Evolutionary conservation across 2,329 filamentous ascomycete genomes (phyloP), one percentile per base, ranked within the genome.

Genomic region (Emergomyces orientalis): DNA sequence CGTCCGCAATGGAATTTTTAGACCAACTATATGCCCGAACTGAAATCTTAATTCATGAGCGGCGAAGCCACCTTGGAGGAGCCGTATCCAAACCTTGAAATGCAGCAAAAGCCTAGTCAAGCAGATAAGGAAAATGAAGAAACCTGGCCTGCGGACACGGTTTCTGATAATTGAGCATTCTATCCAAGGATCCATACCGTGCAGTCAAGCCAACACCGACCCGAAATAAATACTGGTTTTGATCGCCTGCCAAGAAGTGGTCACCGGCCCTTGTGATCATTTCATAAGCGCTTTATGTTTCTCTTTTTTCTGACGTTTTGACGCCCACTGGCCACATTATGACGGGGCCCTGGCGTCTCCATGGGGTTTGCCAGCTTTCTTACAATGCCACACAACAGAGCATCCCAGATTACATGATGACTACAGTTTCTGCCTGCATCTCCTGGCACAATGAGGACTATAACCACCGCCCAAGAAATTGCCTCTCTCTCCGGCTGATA

Each of bases 11-110:
- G 90, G 85, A 89, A 68, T 90, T 88, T 73, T 81, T 94, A 71
- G 89, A 93, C 78, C 82, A 82, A 74, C 81, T 95, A 76, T 95
- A 95, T 82, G 83, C 89, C 79, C 84, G 87, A 69, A 94, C 90
- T 60, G 90, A 94, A 78, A 84, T 84, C 74, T 82, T 88, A 75
- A 92, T 94, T 69, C 85, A 89, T 71, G 86, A 90, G 67, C 82
- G 88, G 65, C 73, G 73, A 63, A 70, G 64, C 59, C 74, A 74
- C 62, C 73, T 72, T 55, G 72, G 75, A 63, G 72, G 75, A 63
- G 73, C 73, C 66, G 75, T 76, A 63, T 19, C 43, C 45, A 59
- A 58, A n/a, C 54, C 57, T n/a, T 63, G 56, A 59, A 59, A 45
- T 47, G 17, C 41, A 30, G 37, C 14, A 30, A 47, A 43, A 25